A percentile compares a stretch with the other conserved stretches of the same genome.
These are phyloP conservation scores for Mycena venus DNA, from an alignment of 768 basidiomycete species.

Conservation along the genomic window DNA sequence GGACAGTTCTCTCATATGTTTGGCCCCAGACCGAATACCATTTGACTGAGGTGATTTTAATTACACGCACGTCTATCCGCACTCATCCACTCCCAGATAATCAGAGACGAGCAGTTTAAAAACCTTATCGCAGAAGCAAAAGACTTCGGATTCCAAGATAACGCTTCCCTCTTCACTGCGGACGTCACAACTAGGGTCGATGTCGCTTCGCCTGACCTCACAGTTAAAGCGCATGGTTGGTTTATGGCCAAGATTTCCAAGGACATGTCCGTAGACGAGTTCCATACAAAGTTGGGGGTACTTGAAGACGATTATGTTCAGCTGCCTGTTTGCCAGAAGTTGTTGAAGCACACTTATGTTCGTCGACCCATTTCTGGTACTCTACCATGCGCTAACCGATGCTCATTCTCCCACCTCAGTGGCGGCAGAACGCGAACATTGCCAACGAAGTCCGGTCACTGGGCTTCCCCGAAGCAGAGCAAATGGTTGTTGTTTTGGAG, in stretches of 20 bases:
- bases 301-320: not conserved
- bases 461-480: not conserved
- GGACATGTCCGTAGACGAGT: not conserved
- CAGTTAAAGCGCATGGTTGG: not conserved
- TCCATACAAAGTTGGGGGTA: not conserved
- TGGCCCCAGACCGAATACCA: not conserved
- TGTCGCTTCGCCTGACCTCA: not conserved
- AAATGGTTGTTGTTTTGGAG: not conserved
- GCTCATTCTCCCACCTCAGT: not conserved
- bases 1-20: not conserved
- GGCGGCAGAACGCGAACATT: not conserved
- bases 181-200: not conserved
- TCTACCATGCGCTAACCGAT: not conserved
- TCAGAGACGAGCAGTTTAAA: not conserved
- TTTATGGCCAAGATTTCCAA: not conserved
- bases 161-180: not conserved
- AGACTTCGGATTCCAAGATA: not conserved
- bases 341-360: not conserved
- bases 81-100: not conserved
- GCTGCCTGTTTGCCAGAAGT: not conserved
- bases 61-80: not conserved
- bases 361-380: not conserved
- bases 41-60: not conserved
- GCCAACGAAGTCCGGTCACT: not conserved
- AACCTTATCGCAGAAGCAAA: not conserved